Evolutionary conservation across 2,329 filamentous ascomycete genomes (phyloP), one percentile per base, ranked within the genome.

Genomic region (Sporothrix phasma): DNA sequence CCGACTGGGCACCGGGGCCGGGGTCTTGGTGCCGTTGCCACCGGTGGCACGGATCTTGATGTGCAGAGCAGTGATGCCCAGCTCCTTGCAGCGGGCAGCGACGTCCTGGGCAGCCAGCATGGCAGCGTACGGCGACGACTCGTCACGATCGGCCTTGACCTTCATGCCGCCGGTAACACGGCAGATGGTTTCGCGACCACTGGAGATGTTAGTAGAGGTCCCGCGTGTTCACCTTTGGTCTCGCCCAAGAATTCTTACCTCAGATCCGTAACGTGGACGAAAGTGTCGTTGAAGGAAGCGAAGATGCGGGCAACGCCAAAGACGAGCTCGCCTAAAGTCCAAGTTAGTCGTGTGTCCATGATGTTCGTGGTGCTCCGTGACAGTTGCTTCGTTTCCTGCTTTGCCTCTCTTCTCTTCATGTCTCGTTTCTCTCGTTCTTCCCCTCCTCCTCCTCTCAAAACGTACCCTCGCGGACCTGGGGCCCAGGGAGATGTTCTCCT

Each of bases 111-210:
- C 94, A 82, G 94, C 94, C 90, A 99, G 92, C 94, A 99, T 99
- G 82, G 94, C 94, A 76, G 94, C 94, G 86, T 99, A 99, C 75
- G 94, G 94, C 73, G 94, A 97, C 76, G 93, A 97, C 86, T 99
- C 94, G 84, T 99, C 94, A 86, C 94, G 93, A 78, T 99, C 92
- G 81, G 92, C 92, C 89, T 99, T 99, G 87, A 99, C 94, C 87
- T 99, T 99, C 94, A 99, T 99, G 78, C 95, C 95, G 84, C 95
- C 94, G 75, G 95, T 99, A 73, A 99, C 93, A 90, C 94, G 92
- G 87, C 87, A 90, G 84, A 99, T 97, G 83, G 95, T 99, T 89
- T 99, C 94, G 82, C 94, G 94, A 83, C 94, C 94, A 83, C 90
- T 95, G 84, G 79, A 3, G 15, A 13, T 54, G 63, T 61, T 54